Percentiles rank a stretch among this genome's conserved stretches.
phyloP scores from a whole-genome alignment of 139 green algal species.

The Chlamydomonas applanata region DNA sequence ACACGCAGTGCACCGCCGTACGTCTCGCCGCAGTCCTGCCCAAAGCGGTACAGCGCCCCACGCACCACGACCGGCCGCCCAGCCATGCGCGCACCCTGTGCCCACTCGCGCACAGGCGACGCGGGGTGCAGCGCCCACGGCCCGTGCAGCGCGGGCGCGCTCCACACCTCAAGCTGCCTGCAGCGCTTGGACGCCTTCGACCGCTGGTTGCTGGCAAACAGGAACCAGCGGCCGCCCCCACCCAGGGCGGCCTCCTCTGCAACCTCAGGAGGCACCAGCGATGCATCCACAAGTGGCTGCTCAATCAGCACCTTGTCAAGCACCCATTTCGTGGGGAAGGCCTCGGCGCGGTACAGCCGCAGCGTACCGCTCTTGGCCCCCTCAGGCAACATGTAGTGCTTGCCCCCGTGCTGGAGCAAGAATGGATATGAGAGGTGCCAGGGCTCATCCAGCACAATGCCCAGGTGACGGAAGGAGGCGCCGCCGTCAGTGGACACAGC shows the following conservation, averaged over 20 bases:
- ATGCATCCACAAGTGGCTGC: slow-evolving; percentile 29
- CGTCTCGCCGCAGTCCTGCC: slow-evolving; percentile 41
- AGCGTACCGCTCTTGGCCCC: slow-evolving; percentile 25
- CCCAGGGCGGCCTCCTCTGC: neutral
- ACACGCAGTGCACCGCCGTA: slow-evolving; percentile 38
- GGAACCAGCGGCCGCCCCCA: slow-evolving; percentile 28
- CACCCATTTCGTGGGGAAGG: slow-evolving; percentile 23
- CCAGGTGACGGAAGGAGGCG: slow-evolving; percentile 27
- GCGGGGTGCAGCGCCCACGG: slow-evolving; percentile 31
- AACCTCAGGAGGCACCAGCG: slow-evolving; percentile 8
- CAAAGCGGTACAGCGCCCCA: slow-evolving; percentile 36
- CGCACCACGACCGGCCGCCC: slow-evolving; percentile 27
- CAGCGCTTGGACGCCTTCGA: slow-evolving; percentile 14
- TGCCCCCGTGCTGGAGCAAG: slow-evolving; percentile 28
- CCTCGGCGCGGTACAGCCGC: slow-evolving; percentile 30
- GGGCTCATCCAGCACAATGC: slow-evolving; percentile 39
- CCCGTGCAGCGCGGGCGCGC: slow-evolving; percentile 17
- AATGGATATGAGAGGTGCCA: slow-evolving; percentile 54
- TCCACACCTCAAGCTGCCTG: slow-evolving; percentile 27
- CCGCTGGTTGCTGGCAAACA: slow-evolving; percentile 33
- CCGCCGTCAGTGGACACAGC: slow-evolving; percentile 33
- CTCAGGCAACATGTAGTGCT: slow-evolving; percentile 53
- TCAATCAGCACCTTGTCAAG: too few relatives aligned
- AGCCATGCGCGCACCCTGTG: slow-evolving; percentile 24
- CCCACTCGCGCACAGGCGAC: slow-evolving; percentile 24